Conservation (phyloP, 768 basidiomycete genomes). For the Tubosaeta brunneosetosa region DNA sequence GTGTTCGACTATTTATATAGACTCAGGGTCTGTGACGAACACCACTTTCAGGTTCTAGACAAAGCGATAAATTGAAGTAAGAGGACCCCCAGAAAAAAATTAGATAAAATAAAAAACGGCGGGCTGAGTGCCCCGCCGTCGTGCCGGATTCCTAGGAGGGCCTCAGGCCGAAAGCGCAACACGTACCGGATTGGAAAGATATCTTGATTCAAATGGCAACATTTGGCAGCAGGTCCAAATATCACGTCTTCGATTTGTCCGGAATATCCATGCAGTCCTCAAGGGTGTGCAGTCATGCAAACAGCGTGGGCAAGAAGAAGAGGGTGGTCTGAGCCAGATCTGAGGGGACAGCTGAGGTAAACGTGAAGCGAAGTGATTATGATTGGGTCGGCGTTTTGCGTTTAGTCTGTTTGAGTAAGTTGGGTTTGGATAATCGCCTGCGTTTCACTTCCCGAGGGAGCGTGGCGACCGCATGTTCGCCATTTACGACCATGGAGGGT, state of each 20-base stretch:
- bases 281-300: constrained; percentile 14
- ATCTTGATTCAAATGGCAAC: constrained; percentile 2
- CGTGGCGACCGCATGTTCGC: constrained; percentile 35
- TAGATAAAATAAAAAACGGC: background rate
- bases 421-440: constrained; percentile 20
- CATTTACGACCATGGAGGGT: constrained; percentile 28
- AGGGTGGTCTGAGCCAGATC: constrained; percentile 4
- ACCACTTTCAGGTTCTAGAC: constrained; percentile 19
- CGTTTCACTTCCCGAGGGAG: constrained; percentile 23
- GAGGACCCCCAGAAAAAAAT: constrained; percentile 29
- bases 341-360: constrained; percentile 29
- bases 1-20: constrained; percentile 23
- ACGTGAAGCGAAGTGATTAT: constrained; percentile 15
- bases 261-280: constrained; percentile 19
- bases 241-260: constrained; percentile 33
- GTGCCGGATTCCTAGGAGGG: constrained; percentile 16
- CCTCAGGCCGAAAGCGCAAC: constrained; percentile 17
- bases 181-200: constrained; percentile 15
- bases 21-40: constrained; percentile 21
- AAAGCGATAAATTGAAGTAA: constrained; percentile 31
- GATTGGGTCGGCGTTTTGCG: constrained; percentile 23
- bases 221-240: constrained; percentile 7
- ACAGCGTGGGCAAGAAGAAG: constrained; percentile 6
- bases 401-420: constrained; percentile 28
- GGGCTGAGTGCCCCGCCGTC: constrained; percentile 8